Evolutionary conservation across 1,284 basidiomycete species (phyloP).

Genomic region (Puccinia novopanici): DNA sequence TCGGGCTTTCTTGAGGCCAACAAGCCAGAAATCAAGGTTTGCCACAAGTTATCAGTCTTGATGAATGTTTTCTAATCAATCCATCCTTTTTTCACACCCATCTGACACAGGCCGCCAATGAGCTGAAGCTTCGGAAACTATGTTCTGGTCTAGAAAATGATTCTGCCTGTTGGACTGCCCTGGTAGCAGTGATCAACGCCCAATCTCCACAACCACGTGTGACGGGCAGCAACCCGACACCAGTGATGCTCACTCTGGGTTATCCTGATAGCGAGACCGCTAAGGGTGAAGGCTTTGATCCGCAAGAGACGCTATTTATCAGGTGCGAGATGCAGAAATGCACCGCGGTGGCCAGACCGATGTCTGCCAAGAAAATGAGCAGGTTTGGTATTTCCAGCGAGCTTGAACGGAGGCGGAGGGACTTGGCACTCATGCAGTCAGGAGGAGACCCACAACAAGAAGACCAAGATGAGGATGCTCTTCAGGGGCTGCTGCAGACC

Average conservation of each 20-base stretch:
- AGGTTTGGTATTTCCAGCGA: constrained; percentile 23
- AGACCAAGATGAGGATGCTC: constrained; percentile 16
- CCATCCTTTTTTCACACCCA: not conserved
- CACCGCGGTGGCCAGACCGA: constrained; percentile 38
- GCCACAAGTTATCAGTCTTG: not conserved
- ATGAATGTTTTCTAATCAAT: not conserved
- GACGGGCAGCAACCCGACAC: not conserved
- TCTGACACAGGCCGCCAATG: constrained; percentile 24
- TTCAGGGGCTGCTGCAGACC: constrained; percentile 13
- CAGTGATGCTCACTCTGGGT: constrained; percentile 35
- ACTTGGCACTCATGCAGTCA: not conserved
- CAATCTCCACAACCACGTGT: constrained; percentile 31
- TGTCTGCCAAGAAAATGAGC: constrained; percentile 45
- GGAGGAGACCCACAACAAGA: not conserved
- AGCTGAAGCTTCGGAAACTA: not conserved
- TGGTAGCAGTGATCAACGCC: constrained; percentile 27
- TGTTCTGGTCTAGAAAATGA: constrained; percentile 20
- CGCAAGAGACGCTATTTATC: constrained; percentile 15
- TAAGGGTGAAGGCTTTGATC: constrained; percentile 14
- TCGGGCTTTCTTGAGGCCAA: constrained; percentile 29
- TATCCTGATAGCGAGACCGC: constrained; percentile 16
- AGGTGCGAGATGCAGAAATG: constrained; percentile 34
- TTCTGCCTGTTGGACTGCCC: constrained; percentile 31
- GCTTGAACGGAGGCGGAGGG: constrained; percentile 2
- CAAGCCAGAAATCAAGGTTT: constrained; percentile 44